Evolutionary conservation across 2,329 filamentous ascomycete species (phyloP).

Genomic region (Polychaeton citri): DNA sequence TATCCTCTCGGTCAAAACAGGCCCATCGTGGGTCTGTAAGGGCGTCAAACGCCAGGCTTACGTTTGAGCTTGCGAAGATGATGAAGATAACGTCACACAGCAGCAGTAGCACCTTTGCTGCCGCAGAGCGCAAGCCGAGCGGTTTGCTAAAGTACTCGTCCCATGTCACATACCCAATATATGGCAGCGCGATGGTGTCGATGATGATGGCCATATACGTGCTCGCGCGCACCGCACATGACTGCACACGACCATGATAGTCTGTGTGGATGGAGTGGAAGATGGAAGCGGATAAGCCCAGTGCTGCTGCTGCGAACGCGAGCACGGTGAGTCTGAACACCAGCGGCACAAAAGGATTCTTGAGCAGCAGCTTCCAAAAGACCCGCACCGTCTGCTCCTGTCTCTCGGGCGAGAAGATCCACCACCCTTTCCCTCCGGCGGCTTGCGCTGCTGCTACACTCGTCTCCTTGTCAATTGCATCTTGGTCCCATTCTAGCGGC

Average conservation of each 20-base stretch:
- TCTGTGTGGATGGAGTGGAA: slow-evolving; percentile 34
- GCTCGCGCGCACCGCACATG: slow-evolving; percentile 41
- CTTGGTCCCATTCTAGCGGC: slow-evolving; percentile 25
- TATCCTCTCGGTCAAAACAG: slow-evolving; percentile 20
- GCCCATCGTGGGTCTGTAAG: slow-evolving; percentile 50
- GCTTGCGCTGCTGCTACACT: background rate
- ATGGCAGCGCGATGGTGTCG: slow-evolving; percentile 76
- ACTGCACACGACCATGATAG: slow-evolving; percentile 5
- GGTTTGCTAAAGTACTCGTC: slow-evolving; percentile 95
- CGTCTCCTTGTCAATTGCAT: slow-evolving; percentile 4
- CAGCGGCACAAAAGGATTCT: slow-evolving; percentile 74
- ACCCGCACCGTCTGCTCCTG: slow-evolving; percentile 19
- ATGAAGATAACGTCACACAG: slow-evolving; percentile 92
- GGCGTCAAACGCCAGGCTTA: slow-evolving; percentile 77
- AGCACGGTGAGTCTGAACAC: slow-evolving; percentile 72
- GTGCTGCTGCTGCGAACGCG: slow-evolving; percentile 65
- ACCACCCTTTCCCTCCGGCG: background rate
- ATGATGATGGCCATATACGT: slow-evolving; percentile 81
- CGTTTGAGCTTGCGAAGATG: slow-evolving; percentile 89
- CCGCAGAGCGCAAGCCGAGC: slow-evolving; percentile 68
- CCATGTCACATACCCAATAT: slow-evolving; percentile 85
- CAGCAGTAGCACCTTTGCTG: slow-evolving; percentile 77
- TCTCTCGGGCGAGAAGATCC: slow-evolving; percentile 14
- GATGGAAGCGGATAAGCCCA: slow-evolving; percentile 66
- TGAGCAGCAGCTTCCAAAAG: slow-evolving; percentile 46